Evolutionary conservation across 2,329 filamentous ascomycete species (phyloP), one percentile per base, ranked within the genome.

Genomic region (Dryadomyces sulphureus): DNA sequence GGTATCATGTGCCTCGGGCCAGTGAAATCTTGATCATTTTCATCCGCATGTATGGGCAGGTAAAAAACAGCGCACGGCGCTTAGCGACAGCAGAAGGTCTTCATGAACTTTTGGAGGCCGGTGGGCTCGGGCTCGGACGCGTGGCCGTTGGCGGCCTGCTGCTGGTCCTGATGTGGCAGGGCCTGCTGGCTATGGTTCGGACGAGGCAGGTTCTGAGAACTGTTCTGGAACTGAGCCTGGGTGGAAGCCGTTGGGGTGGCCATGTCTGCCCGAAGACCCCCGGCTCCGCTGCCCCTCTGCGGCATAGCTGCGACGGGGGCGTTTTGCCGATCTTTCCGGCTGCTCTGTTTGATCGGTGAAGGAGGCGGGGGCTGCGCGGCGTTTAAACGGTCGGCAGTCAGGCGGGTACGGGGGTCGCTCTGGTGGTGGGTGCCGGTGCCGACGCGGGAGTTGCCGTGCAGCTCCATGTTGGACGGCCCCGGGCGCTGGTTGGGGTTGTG

Each of bases 171-270:
- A 30, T 47, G 48, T 34, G 51, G 49, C n/a, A 43, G 42, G 43
- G n/a, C 35, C 48, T 72, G 69, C 59, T 79, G 77, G 50, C 73
- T 69, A 50, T 73, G 75, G 59, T 75, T 73, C 53, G 73, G 70
- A 54, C 80, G 70, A 43, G 83, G 76, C 54, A 94, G 74, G 63
- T 94, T 92, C 62, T 87, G 85, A 59, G 84, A 85, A 68, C 87
- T 94, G 73, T 87, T 90, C 69, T 94, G 88, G 73, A 94, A 95
- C 62, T 95, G 90, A 54, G 90, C 90, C 65, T 93, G 86, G 53
- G 87, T 95, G 60, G 87, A 94, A 57, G 84, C 86, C 60, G 89
- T 82, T 56, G 88, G 85, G 53, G 89, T 90, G 59, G 79, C 77
- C 63, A 83, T 77, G 62, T 93, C 85, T n/a, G n/a, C n/a, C 62